Base-by-base conservation (phyloP, 331 rosid species). In the Cydonia oblonga region DNA sequence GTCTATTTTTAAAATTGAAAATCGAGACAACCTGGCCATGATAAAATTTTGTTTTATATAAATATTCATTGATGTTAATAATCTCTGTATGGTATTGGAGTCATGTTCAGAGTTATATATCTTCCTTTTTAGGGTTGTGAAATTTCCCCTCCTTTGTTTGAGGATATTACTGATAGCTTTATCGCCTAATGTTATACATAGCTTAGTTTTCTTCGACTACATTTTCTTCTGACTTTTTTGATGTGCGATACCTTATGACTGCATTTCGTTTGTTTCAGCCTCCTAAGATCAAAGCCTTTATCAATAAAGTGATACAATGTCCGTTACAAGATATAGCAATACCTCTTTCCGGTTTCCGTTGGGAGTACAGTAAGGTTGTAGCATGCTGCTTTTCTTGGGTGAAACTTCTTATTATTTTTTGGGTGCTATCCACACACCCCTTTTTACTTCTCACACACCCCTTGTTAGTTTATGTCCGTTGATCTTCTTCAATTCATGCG, bases 341-440 rank as follows among this genome's bases (percentile, higher is more conserved):
- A 72, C 96, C 97, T 20, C 99, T 95, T 67, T 95, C 97, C 68
- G 97, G 96, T 77, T 95, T 95, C 79, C 84, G 84, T 75, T 95
- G 99, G 99, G 97, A 95, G 76, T 95, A 86, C 81, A 87, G 70
- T 77, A 95, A 95, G 99, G 99, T n/a, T n/a, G n/a, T n/a, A n/a
- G n/a, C n/a, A n/a, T n/a, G n/a, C n/a, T n/a, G n/a, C n/a, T n/a
- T n/a, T 73, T 51, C 42, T 74, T 40, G 76, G 68, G 28, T 74
- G 7, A 28, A 15, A 57, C 63, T 67, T 81, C 69, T 38, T 52
- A 20, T 7, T 42, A 15, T 53, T 42, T 23, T 26, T n/a, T n/a
- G n/a, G n/a, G n/a, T n/a, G n/a, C n/a, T n/a, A n/a, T n/a, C n/a
- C n/a, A n/a, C n/a, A n/a, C n/a, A n/a, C n/a, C n/a, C n/a, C n/a